Conservation (phyloP, 2,329 filamentous ascomycete genomes). For the Fusarium temperatum region DNA sequence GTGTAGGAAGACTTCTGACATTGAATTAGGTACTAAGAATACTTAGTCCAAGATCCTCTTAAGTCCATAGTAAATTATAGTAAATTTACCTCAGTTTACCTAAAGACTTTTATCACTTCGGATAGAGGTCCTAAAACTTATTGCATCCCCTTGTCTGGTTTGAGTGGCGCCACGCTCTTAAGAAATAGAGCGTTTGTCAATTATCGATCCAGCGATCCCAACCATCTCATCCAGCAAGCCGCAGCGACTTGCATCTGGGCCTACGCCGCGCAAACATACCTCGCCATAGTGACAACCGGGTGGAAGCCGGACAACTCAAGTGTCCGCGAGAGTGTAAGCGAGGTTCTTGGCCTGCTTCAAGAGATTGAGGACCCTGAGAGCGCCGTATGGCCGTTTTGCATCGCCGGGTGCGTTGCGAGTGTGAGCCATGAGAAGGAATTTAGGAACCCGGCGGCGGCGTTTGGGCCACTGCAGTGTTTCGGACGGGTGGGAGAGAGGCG, state of each 20-base stretch:
- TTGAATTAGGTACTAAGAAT: no score
- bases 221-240: neutral
- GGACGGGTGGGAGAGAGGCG: neutral
- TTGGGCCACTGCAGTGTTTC: neutral
- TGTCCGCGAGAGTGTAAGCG: neutral
- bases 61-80: rapidly evolving
- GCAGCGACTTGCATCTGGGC: neutral
- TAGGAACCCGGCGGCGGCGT: neutral
- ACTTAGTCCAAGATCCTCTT: no score
- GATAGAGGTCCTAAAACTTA: rapidly evolving
- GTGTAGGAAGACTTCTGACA: no score
- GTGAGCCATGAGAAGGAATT: rapidly evolving
- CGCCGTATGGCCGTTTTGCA: neutral
- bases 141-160: no score
- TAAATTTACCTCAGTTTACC: no score
- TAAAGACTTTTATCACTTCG: rapidly evolving
- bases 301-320: neutral
- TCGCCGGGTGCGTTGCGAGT: neutral
- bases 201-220: neutral
- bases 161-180: no score
- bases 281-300: neutral
- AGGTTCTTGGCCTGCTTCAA: neutral
- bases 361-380: neutral
- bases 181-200: neutral
- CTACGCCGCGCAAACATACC: neutral